Conservation (phyloP, 768 basidiomycete species). For the Lactarius trivialis region DNA sequence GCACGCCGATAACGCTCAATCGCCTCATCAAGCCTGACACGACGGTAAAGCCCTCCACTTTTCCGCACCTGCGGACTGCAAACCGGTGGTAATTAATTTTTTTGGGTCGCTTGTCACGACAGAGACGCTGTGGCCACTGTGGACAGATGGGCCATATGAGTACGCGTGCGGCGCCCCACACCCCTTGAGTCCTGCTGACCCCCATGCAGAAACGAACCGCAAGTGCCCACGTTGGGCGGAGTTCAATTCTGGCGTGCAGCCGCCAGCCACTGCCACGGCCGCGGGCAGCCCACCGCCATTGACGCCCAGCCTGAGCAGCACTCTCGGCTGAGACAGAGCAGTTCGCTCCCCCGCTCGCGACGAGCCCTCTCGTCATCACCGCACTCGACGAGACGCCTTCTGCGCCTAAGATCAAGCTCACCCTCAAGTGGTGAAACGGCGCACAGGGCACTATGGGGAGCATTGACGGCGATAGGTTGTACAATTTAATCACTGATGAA, state of each 20-base stretch:
- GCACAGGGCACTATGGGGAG: background rate
- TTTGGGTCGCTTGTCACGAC: slow-evolving; percentile 17
- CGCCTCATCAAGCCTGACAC: slow-evolving; percentile 87
- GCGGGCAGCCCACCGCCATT: slow-evolving; percentile 42
- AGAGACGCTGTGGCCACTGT: slow-evolving; percentile 93
- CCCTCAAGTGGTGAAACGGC: slow-evolving; percentile 14
- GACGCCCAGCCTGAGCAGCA: slow-evolving; percentile 36
- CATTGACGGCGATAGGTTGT: no score
- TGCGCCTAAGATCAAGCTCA: slow-evolving; percentile 23
- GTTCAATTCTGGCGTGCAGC: slow-evolving; percentile 73
- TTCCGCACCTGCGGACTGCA: background rate
- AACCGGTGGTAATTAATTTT: background rate
- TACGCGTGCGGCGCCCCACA: slow-evolving; percentile 36
- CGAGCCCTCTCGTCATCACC: slow-evolving; percentile 41
- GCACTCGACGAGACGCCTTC: slow-evolving; percentile 12
- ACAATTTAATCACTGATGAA: slow-evolving; percentile 2
- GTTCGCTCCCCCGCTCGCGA: slow-evolving; percentile 56
- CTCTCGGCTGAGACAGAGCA: slow-evolving; percentile 45
- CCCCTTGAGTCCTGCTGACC: background rate
- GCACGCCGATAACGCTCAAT: slow-evolving; percentile 75
- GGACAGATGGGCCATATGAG: slow-evolving; percentile 99
- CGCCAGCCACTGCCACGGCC: slow-evolving; percentile 35
- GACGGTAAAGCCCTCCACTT: slow-evolving; percentile 43
- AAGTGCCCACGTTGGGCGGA: slow-evolving; percentile 97
- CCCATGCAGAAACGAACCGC: slow-evolving; percentile 75